Base-by-base conservation (phyloP, 1,139 yeast genomes). In the Suhomyces coccinellae region DNA sequence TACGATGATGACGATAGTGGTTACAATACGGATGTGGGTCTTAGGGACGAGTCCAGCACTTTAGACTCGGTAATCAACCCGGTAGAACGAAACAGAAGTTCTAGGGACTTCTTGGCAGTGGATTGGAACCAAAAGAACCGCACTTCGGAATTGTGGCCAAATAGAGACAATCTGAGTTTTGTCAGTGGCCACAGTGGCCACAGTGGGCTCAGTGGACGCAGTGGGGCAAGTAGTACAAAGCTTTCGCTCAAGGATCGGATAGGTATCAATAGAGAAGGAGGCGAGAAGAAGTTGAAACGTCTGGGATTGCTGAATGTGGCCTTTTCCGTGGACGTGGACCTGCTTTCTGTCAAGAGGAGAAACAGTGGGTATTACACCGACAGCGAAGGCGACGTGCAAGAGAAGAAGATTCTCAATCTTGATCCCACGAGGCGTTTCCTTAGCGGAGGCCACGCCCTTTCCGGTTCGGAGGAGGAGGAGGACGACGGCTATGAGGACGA, bases 321-420 rank as follows among this genome's bases (percentile, higher is more conserved):
- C 4, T 35, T 43, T 16, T 35, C 41, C 5, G 22, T 38, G 15
- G 39, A 39, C 3, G 46, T 32, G 6, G 48, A 45, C n/a, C 11
- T 27, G 13, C 42, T 30, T 11, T 42, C 49, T 13, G 46, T 46
- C 6, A 41, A 41, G 14, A 30, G 33, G 15, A 41, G 40, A 22
- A 33, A 44, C 32, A 47, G 50, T 27, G 52, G 49, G 12, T 46
- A 48, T 40, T 44, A 39, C n/a, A 27, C 46, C 11, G 51, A 44
- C 20, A 38, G 40, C 14, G 47, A 46, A 16, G 43, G 12, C n/a
- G 29, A 26, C n/a, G 29, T 11, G 29, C 29, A 26, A 3, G 29
- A 26, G 6, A 26, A 26, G 29, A 26, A 10, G n/a, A 26, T 26
- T 2, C 12, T 26, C n/a, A 12, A 26, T 26, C n/a, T 26, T 10